Evolutionary conservation across 306 rosid genomes (phyloP).

Genomic region (Gastrolobium villosum): DNA sequence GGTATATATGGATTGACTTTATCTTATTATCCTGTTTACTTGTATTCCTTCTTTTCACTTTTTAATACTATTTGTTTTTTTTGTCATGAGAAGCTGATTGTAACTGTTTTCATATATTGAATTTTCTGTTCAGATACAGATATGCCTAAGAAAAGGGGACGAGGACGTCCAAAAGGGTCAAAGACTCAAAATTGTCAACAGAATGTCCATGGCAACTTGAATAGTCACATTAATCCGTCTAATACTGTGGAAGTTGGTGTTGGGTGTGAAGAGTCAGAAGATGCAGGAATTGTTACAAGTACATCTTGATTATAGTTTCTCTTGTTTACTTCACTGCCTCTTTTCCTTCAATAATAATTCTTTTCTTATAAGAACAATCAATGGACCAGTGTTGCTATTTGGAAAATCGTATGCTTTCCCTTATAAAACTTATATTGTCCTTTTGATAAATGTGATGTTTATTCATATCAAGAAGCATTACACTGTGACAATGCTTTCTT

Average conservation of each 20-base stretch:
- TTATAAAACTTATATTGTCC: neutral
- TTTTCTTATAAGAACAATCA: neutral
- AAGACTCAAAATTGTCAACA: constrained; percentile 6
- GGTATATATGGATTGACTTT: constrained; percentile 37
- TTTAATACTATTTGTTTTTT: neutral
- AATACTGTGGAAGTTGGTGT: constrained; percentile 14
- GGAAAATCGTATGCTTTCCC: constrained; percentile 5
- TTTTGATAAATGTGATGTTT: neutral
- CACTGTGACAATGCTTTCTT: constrained; percentile 1
- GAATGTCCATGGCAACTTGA: constrained; percentile 4
- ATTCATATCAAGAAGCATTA: constrained; percentile 25
- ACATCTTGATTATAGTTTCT: neutral
- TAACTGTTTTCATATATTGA: neutral
- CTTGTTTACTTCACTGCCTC: neutral
- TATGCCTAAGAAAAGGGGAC: constrained; percentile 43
- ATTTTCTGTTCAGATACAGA: constrained; percentile 10
- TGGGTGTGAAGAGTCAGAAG: constrained; percentile 22
- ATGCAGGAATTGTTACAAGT: constrained; percentile 33
- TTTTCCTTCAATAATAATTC: neutral
- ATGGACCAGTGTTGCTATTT: neutral
- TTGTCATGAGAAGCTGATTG: neutral
- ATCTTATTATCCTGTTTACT: neutral
- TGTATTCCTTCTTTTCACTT: neutral
- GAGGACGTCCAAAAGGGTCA: constrained; percentile 32
- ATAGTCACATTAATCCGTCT: neutral